Evolutionary conservation across 306 rosid genomes (phyloP).

Genomic region (Luffa aegyptiaca): DNA sequence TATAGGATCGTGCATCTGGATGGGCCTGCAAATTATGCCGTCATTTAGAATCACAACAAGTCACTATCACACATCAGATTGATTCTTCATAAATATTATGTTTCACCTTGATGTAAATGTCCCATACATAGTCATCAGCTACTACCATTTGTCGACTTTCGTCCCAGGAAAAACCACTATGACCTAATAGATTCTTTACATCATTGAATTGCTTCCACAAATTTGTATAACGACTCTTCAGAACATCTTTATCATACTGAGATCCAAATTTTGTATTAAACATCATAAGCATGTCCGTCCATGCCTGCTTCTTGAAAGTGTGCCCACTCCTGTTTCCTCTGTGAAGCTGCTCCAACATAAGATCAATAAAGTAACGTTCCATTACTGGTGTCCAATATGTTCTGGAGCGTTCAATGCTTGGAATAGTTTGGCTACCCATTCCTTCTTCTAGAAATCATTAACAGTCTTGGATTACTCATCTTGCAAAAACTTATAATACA

Average conservation of each 20-base stretch:
- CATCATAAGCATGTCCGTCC: constrained; percentile 58
- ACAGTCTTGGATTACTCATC: background rate
- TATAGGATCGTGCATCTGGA: constrained; percentile 55
- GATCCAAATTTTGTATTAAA: constrained; percentile 56
- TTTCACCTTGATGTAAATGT: constrained; percentile 41
- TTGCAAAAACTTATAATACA: background rate
- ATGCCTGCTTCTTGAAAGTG: constrained; percentile 64
- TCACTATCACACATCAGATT: background rate
- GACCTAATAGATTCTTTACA: constrained; percentile 46
- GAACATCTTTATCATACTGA: constrained; percentile 62
- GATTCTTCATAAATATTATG: background rate
- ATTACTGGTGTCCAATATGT: constrained; percentile 60
- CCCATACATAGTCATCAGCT: constrained; percentile 63
- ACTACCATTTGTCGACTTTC: constrained; percentile 54
- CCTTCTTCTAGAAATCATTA: constrained; percentile 2
- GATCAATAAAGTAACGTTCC: constrained; percentile 63
- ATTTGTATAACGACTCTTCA: constrained; percentile 58
- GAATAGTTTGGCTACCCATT: constrained; percentile 40
- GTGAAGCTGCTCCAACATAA: constrained; percentile 66
- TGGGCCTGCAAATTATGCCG: constrained; percentile 26
- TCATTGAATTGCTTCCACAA: constrained; percentile 80
- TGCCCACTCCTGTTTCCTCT: constrained; percentile 57
- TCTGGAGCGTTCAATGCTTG: constrained; percentile 50
- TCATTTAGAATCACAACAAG: background rate
- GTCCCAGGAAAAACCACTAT: constrained; percentile 71